Conservation (phyloP, 345 rosid species). For the Citrus reticulata region DNA sequence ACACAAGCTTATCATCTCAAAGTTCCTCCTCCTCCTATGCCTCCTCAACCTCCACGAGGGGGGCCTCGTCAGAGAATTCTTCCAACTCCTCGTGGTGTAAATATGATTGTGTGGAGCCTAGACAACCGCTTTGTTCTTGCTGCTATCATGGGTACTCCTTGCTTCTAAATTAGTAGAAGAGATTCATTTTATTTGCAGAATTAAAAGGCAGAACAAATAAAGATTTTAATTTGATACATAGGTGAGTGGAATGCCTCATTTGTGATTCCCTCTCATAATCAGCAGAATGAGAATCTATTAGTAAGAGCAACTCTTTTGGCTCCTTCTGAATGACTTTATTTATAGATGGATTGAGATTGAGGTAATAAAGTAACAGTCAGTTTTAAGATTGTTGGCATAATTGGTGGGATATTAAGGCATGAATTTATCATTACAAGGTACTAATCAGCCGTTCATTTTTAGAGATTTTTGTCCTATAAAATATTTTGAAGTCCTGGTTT, state of each 20-base stretch:
- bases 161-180: background rate
- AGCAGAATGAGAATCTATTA: background rate
- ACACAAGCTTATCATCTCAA: slow-evolving; percentile 83
- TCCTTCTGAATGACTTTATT: background rate
- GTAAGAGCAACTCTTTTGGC: background rate
- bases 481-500: background rate
- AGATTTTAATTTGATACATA: background rate
- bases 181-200: background rate
- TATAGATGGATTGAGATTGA: background rate
- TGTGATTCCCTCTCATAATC: background rate
- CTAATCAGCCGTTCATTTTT: background rate
- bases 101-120: slow-evolving; percentile 96
- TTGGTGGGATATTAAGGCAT: background rate
- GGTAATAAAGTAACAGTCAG: background rate
- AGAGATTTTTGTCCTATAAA: background rate
- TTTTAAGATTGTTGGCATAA: background rate
- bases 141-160: slow-evolving; percentile 85
- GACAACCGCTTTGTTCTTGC: slow-evolving; percentile 99
- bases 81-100: slow-evolving; percentile 99
- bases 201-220: background rate
- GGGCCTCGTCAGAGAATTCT: slow-evolving; percentile 98
- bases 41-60: slow-evolving; percentile 91
- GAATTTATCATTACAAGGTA: background rate
- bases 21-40: slow-evolving; percentile 99
- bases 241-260: background rate